These are phyloP conservation scores for Xylaria sp. DNA, from an alignment of 2,329 filamentous ascomycete species.

Conservation along the genomic window DNA sequence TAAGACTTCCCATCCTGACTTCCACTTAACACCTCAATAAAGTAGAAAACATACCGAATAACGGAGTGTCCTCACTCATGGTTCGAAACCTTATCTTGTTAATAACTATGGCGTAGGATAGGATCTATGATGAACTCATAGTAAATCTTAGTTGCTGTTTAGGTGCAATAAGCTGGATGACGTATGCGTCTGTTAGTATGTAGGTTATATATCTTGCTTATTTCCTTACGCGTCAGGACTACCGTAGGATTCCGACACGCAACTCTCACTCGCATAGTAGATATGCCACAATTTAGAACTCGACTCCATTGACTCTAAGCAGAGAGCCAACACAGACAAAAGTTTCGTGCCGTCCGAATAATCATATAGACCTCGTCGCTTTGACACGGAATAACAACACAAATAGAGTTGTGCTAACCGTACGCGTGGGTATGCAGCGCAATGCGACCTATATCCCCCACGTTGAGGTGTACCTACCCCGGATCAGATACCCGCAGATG, in stretches of 20 bases:
- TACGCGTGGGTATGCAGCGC: too few species aligned
- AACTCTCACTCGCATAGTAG: neutral
- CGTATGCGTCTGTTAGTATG: neutral
- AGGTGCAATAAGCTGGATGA: neutral
- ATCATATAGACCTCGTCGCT: too few species aligned
- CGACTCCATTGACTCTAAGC: neutral
- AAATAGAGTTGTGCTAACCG: too few species aligned
- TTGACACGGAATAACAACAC: too few species aligned
- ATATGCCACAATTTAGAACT: neutral
- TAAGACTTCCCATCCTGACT: neutral
- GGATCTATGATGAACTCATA: neutral
- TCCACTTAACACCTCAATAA: neutral
- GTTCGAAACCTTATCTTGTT: neutral
- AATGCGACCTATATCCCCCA: too few species aligned
- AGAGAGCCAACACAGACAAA: too few species aligned
- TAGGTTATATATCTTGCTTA: too few species aligned
- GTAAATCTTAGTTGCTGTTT: neutral
- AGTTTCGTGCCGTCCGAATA: too few species aligned
- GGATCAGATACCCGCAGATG: too few species aligned
- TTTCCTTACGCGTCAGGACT: neutral
- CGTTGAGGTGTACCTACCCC: too few species aligned
- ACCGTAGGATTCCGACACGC: neutral
- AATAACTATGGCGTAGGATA: neutral
- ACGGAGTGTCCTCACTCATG: slow-evolving; percentile 43
- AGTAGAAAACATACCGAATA: slow-evolving; percentile 40